Evolutionary conservation across 169 alveolate genomes (phyloP), one percentile per base, ranked within the genome.

Genomic region (Eimeria necatrix): DNA sequence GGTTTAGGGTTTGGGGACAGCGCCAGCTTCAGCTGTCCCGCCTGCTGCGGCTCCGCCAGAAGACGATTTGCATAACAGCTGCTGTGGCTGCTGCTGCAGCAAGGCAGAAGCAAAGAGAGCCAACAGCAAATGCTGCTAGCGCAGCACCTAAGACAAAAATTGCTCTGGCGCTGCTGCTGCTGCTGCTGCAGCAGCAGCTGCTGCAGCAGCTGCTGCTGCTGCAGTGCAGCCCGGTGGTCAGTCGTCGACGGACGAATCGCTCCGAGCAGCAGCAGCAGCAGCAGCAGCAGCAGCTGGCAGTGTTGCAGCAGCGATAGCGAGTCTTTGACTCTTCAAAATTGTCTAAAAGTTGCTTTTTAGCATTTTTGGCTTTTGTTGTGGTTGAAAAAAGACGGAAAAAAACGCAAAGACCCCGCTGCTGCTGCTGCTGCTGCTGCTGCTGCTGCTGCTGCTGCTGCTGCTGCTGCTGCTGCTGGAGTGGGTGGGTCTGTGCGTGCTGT

Each of bases 201-300:
- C 78, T 68, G 48, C 78, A 22, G 48, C 78, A 22, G 78, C 78
- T 68, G 78, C 81, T 24, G 81, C 81, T 70, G 81, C 81, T 26
- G 81, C 81, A 9, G 81, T 76, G 86, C 86, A 14, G 46, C 61
- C 61, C 60, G 41, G 26, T 20, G 76, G 46, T 5, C 51, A 60
- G 86, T 49, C 9, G 86, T 22, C 86, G 26, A 49, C 49, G 61
- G 64, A 32, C 64, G 86, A 41, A 18, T 48, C 22, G 18, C 64
- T 60, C 60, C 86, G 46, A 41, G 86, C 86, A 48, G 86, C 86
- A 76, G 86, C 59, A 32, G 86, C 86, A 76, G 86, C 24, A 14
- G 84, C 84, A 73, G 53, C 84, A 18, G 26, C 76, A 12, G 76
- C 76, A 64, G 76, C 76, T 9, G 24, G 26, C 9, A n/a, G 26